Conservation (phyloP, 2,329 filamentous ascomycete species). For the Teratosphaeriaceae sp. region DNA sequence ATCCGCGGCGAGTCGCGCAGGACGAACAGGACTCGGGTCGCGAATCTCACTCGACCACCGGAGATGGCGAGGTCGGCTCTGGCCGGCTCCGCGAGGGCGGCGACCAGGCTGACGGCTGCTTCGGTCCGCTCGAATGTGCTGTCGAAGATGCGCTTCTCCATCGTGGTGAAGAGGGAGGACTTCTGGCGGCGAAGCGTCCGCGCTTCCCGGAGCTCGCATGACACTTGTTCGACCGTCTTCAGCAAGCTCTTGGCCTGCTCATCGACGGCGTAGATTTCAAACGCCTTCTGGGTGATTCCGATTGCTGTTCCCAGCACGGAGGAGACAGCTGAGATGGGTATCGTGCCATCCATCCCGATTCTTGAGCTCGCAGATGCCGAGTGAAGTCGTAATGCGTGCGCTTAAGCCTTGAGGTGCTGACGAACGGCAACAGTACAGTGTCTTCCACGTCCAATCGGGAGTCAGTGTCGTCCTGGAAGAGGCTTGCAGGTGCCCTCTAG, state of each 20-base stretch:
- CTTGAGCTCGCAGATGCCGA: no score
- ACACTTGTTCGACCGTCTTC: slow-evolving; percentile 11
- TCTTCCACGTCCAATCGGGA: no score
- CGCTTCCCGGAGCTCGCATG: slow-evolving; percentile 8
- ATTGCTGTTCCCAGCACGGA: no score
- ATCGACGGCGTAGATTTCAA: slow-evolving; percentile 13
- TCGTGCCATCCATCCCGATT: no score
- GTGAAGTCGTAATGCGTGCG: no score
- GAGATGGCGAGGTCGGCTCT: slow-evolving; percentile 9
- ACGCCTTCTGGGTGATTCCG: slow-evolving; percentile 9
- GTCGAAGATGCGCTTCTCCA: slow-evolving; percentile 12
- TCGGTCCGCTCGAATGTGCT: slow-evolving; percentile 9
- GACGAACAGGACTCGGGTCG: slow-evolving; percentile 11
- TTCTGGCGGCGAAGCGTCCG: slow-evolving; percentile 10
- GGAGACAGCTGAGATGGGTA: no score
- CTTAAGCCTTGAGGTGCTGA: no score
- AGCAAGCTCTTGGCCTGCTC: slow-evolving; percentile 11
- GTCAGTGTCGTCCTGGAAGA: no score
- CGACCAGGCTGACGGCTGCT: slow-evolving; percentile 9
- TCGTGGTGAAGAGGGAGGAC: slow-evolving; percentile 5
- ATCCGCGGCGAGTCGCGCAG: slow-evolving; percentile 11
- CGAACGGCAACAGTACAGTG: no score
- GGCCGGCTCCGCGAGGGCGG: slow-evolving; percentile 11
- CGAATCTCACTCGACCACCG: slow-evolving; percentile 8
- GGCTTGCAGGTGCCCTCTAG: no score